Evolutionary conservation across 495 filamentous ascomycete genomes (phyloP).

Genomic region (Xylaria acuta): DNA sequence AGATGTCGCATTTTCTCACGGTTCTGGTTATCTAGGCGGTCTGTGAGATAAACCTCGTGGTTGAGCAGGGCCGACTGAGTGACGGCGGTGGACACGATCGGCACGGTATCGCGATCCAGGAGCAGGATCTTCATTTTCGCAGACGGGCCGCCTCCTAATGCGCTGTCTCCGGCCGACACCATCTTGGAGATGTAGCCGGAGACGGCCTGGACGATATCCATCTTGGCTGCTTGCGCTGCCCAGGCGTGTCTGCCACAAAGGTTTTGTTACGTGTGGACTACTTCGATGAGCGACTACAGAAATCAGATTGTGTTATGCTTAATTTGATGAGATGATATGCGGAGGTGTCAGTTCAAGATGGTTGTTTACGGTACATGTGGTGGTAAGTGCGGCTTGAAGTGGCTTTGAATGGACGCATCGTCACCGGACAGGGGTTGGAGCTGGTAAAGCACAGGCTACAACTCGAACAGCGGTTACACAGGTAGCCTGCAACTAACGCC

Average conservation of each 20-base stretch:
- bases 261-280: not conserved
- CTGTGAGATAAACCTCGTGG: conserved; percentile 96
- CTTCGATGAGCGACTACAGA: not conserved
- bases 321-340: not conserved
- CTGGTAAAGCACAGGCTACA: not conserved
- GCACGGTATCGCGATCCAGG: conserved; percentile 91
- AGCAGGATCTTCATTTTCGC: conserved; percentile 99
- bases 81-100: conserved; percentile 91
- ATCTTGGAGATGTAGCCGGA: conserved; percentile 98
- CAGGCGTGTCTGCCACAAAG: not conserved
- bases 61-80: conserved; percentile 96
- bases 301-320: not conserved
- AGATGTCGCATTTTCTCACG: conserved; percentile 98
- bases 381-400: conserved; percentile 15
- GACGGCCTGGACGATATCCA: conserved; percentile 93
- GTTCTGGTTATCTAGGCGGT: conserved; percentile 87
- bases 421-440: conserved; percentile 28
- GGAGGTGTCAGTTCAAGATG: not conserved
- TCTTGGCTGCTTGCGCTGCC: conserved; percentile 46
- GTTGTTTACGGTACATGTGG: conserved; percentile 27
- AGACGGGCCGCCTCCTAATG: conserved; percentile 69
- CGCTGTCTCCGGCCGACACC: conserved; percentile 82
- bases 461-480: not conserved
- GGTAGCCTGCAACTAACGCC: conserved; percentile 20
- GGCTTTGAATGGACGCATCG: conserved; percentile 31